Evolutionary conservation across 2,329 filamentous ascomycete genomes (phyloP).

Genomic region (Coleophoma cylindrospora): DNA sequence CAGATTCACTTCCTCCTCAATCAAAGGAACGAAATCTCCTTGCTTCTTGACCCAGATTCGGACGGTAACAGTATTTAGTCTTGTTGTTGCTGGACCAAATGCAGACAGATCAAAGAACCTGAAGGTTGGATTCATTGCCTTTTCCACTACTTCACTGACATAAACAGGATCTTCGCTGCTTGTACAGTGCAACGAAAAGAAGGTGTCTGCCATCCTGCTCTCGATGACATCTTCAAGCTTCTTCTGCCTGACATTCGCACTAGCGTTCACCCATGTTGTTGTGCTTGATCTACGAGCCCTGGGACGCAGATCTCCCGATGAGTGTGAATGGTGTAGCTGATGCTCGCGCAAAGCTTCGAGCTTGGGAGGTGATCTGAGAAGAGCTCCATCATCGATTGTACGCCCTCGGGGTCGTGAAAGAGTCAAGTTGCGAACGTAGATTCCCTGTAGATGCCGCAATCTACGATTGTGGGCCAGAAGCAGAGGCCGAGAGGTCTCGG

Average conservation of each 20-base stretch:
- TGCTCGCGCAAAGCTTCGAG: conserved; percentile 41
- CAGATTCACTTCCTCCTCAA: conserved; percentile 68
- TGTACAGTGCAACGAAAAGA: conserved; percentile 77
- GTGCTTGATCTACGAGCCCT: conserved; percentile 49
- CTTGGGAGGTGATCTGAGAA: conserved; percentile 63
- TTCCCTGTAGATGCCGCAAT: conserved; percentile 79
- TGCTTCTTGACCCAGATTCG: conserved; percentile 68
- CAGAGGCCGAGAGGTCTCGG: conserved; percentile 33
- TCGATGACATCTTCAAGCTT: conserved; percentile 70
- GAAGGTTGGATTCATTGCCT: conserved; percentile 90
- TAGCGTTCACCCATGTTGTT: conserved; percentile 57
- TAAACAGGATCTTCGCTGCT: conserved; percentile 72
- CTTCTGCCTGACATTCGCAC: conserved; percentile 59
- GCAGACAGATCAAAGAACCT: conserved; percentile 72
- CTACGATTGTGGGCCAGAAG: conserved; percentile 74
- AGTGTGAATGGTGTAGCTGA: conserved; percentile 50
- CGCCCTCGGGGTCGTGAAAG: conserved; percentile 52
- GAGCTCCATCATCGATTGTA: conserved; percentile 72
- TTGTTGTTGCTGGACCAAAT: conserved; percentile 58
- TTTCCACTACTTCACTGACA: conserved; percentile 75
- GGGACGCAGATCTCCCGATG: conserved; percentile 44
- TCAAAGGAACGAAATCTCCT: conserved; percentile 54
- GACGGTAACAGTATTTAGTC: conserved; percentile 59
- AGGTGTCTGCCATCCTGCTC: conserved; percentile 74
- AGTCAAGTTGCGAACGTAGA: conserved; percentile 81